Base-by-base conservation (phyloP, 768 basidiomycete genomes). In the Amanita muscaria region DNA sequence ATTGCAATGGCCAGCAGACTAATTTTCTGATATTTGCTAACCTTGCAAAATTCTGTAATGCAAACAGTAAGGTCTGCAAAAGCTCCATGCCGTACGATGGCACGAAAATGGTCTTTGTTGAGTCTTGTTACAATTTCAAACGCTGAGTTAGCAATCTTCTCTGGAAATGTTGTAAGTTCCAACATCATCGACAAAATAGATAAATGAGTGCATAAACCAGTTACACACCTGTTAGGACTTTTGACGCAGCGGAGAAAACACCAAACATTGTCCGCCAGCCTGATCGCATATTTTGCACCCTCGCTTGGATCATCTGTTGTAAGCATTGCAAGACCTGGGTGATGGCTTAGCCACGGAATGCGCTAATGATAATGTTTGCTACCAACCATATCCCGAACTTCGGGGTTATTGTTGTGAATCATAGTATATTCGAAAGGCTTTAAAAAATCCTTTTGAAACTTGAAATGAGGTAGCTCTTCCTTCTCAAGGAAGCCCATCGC, bases 201-300 rank as follows among this genome's bases (percentile, higher is more conserved):
- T 19, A 18, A 16, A n/a, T n/a, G n/a, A n/a, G n/a, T n/a, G n/a
- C n/a, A n/a, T n/a, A n/a, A n/a, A n/a, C n/a, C n/a, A n/a, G 1
- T 3, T 14, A 63, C 71, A 25, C 47, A 87, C 89, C 87, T 56
- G 90, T 93, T 19, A 84, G 69, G 19, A 89, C 92, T 60, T 86
- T 92, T 8, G 93, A 93, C 0, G 96, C 92, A 12, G 96, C 90
- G 25, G 93, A 88, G 59, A 98, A 98, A 11, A 98, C 96, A 18
- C 89, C 88, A 63, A 99, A 98, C 90, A 99, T 97, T 2, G 96
- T 99, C 49, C 92, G 74, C 96, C 96, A 99, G 22, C 96, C 96
- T 0, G 96, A 98, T 24, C 96, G 83, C 70, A 99, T 77, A 59
- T 98, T 98, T 54, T 88, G 80, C 14, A 88, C 89, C 29, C 89